Base-by-base conservation (phyloP, 495 filamentous ascomycete species). In the Aspergillus saccharolyticus region DNA sequence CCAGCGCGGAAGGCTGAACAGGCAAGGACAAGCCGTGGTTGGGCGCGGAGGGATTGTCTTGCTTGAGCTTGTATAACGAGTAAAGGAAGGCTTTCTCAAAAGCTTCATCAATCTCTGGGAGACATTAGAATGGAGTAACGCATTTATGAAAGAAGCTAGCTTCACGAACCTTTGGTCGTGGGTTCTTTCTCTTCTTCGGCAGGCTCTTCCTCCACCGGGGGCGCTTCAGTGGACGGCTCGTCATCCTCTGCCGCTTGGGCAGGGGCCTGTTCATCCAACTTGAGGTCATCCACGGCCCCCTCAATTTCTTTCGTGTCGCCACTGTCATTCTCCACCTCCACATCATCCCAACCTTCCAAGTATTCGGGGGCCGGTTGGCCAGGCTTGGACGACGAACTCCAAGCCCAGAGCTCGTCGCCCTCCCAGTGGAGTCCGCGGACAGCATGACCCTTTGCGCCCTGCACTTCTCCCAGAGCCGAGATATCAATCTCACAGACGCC, bases 401-500 rank as follows among this genome's bases (percentile, higher is more conserved):
- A 85, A 0, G 78, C 78, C 82, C 86, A 89, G 43, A 88, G 61
- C 70, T 90, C 87, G 78, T 90, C 87, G 0, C 87, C 87, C 57
- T 81, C 79, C 87, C 87, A 90, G 65, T 90, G 87, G 39, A 87
- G 66, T 16, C 81, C 82, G 49, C 81, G 72, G 20, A 90, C 87
- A 7, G 87, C 87, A 65, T 83, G 81, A 2, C 87, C 87, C 68
- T 86, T 88, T 19, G 78, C 73, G 0, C 87, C 87, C 59, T 80
- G 77, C 1, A 87, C 85, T 42, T 80, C 74, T 15, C 74, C 69
- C 16, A 90, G 66, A 3, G 69, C 70, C 20, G 78, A 76, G 42
- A 90, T 73, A 74, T 90, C 81, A 54, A 89, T 83, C 63, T 84
- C 85, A 62, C 86, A 89, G 5, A 82, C 66, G 0, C 87, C 87